These are phyloP conservation scores for Nothopassalora personata DNA, from an alignment of 2,329 filamentous ascomycete species.

Conservation along the genomic window DNA sequence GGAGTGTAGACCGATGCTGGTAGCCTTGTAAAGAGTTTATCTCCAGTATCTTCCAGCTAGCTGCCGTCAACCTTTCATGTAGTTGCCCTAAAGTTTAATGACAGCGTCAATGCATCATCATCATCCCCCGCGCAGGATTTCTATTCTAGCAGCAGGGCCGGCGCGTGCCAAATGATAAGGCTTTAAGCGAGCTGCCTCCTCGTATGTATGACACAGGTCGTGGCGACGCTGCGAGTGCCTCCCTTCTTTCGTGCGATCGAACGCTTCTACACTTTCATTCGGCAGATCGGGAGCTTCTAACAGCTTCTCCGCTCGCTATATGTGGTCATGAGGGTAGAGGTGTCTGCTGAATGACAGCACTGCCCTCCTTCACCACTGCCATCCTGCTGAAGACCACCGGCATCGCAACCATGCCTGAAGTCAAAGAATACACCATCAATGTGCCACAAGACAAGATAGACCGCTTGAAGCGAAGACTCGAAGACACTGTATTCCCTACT, in stretches of 20 bases:
- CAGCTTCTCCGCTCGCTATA: background rate
- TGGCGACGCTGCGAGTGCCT: too few relatives aligned
- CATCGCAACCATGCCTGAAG: constrained; percentile 5
- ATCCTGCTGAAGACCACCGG: too few relatives aligned
- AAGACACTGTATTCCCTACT: constrained; percentile 12
- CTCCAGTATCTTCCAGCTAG: too few relatives aligned
- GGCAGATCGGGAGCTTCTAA: background rate
- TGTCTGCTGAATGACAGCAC: background rate
- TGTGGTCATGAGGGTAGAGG: background rate
- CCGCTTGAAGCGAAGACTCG: constrained; percentile 7
- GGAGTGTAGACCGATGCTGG: background rate
- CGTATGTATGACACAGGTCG: too few relatives aligned
- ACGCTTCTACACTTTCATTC: background rate
- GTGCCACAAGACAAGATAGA: constrained; percentile 16
- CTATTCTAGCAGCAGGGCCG: too few relatives aligned
- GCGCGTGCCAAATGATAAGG: background rate
- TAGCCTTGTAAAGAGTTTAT: background rate
- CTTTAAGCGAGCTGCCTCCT: too few relatives aligned
- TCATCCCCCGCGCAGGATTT: too few relatives aligned
- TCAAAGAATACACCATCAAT: constrained; percentile 13
- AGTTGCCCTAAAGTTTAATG: too few relatives aligned
- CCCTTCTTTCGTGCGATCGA: too few relatives aligned
- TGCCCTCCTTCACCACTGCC: background rate
- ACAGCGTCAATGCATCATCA: too few relatives aligned
- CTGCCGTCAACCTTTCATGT: too few relatives aligned